phyloP scores from a whole-genome alignment of 441 rosid species.

The Syzygium syzygioides region DNA sequence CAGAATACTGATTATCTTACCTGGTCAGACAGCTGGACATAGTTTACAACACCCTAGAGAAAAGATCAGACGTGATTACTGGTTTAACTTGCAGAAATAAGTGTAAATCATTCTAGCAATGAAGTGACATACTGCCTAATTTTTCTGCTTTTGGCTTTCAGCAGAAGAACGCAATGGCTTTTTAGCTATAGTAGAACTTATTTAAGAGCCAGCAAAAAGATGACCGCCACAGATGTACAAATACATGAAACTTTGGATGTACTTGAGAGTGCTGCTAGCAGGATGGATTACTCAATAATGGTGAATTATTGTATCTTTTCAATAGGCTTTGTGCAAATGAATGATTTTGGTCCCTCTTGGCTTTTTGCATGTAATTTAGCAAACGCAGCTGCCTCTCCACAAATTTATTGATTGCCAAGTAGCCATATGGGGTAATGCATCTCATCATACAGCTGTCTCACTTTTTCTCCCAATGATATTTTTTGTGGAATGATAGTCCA shows the following conservation, averaged over 20 bases:
- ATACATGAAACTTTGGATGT: not conserved
- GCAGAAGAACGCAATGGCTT: not conserved
- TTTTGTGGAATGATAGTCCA: not conserved
- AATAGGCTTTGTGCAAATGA: not conserved
- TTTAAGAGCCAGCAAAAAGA: not conserved
- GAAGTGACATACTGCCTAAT: not conserved
- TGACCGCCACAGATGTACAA: not conserved
- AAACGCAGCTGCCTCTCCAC: not conserved
- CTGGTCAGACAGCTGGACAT: not conserved
- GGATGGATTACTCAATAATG: not conserved
- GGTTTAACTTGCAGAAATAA: not conserved
- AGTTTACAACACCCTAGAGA: not conserved
- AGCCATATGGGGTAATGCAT: not conserved
- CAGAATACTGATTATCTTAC: not conserved
- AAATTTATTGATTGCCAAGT: not conserved
- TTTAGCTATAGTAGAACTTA: not conserved
- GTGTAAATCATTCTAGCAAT: not conserved
- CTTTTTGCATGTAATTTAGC: not conserved
- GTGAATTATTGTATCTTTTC: not conserved
- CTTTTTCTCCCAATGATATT: not conserved
- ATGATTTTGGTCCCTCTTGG: not conserved
- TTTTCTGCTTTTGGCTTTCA: not conserved
- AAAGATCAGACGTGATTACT: not conserved
- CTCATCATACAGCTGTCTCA: not conserved
- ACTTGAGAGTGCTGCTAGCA: not conserved